phyloP scores from a whole-genome alignment of 495 filamentous ascomycete genomes.

The Talaromyces thailandensis region DNA sequence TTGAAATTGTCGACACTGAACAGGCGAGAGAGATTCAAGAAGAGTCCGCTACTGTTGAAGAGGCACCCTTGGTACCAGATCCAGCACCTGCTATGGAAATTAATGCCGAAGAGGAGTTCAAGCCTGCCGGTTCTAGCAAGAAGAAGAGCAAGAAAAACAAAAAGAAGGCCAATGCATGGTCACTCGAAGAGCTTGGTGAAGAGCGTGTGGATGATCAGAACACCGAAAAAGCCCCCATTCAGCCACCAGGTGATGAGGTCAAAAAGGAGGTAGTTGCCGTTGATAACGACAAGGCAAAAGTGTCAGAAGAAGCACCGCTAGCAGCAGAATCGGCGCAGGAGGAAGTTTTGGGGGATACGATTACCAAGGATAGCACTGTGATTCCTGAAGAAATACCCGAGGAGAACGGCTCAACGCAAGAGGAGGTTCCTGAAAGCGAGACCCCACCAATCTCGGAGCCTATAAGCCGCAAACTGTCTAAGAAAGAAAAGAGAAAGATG shows the following conservation, averaged over 20 bases:
- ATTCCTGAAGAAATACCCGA: not conserved
- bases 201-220: conserved; percentile 10
- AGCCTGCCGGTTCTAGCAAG: conserved; percentile 8
- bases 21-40: not conserved
- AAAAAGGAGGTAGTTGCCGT: conserved; percentile 15
- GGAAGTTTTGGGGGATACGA: not conserved
- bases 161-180: conserved; percentile 17
- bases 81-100: not conserved
- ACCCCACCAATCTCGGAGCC: not conserved
- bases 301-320: conserved; percentile 6
- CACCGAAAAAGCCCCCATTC: conserved; percentile 5
- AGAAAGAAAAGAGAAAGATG: conserved; percentile 37
- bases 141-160: conserved; percentile 6
- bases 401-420: not conserved
- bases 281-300: conserved; percentile 18
- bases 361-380: not conserved
- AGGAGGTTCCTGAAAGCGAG: not conserved
- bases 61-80: not conserved
- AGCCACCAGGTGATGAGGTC: conserved; percentile 11
- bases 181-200: conserved; percentile 12
- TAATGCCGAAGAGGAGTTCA: not conserved
- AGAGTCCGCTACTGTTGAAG: not conserved
- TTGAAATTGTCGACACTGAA: not conserved
- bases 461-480: conserved; percentile 22
- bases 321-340: not conserved